phyloP scores from a whole-genome alignment of 148 eudicot genomes.

The Drosera capensis region DNA sequence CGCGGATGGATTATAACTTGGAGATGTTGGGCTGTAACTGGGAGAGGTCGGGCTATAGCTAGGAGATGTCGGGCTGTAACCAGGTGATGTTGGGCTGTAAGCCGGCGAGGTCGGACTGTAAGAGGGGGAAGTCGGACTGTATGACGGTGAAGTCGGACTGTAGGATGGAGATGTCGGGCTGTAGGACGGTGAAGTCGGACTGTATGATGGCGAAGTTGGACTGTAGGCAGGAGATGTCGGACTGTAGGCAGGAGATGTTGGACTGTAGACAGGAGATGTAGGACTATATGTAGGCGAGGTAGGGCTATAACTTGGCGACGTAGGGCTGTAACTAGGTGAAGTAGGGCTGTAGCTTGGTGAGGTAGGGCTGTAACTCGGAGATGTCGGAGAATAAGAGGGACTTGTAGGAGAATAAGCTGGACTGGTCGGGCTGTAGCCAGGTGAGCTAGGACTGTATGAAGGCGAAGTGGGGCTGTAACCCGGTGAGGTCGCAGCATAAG shows the following conservation, averaged over 20 bases:
- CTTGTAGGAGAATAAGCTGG: slow-evolving; percentile 25
- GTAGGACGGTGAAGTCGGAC: slow-evolving; percentile 32
- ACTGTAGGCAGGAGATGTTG: slow-evolving; percentile 25
- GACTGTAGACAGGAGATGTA: slow-evolving; percentile 29
- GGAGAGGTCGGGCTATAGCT: slow-evolving; percentile 32
- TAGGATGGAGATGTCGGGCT: slow-evolving; percentile 39
- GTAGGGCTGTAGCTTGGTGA: slow-evolving; percentile 31
- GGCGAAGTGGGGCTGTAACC: slow-evolving; percentile 33
- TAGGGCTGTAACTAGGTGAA: slow-evolving; percentile 32
- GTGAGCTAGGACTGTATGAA: slow-evolving; percentile 24
- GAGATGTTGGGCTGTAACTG: slow-evolving; percentile 28
- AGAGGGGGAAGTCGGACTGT: slow-evolving; percentile 34
- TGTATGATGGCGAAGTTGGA: slow-evolving; percentile 35
- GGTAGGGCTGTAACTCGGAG: slow-evolving; percentile 18
- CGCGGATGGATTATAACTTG: slow-evolving; percentile 36
- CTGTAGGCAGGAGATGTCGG: slow-evolving; percentile 40
- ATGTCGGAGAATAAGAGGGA: slow-evolving; percentile 24
- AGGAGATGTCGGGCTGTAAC: slow-evolving; percentile 26
- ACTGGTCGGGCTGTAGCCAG: slow-evolving; percentile 20
- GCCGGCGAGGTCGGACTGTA: slow-evolving; percentile 37
- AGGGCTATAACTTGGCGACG: slow-evolving; percentile 36
- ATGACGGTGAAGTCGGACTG: slow-evolving; percentile 29
- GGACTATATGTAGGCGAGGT: slow-evolving; percentile 33
- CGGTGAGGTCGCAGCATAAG: slow-evolving; percentile 23
- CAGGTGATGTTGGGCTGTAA: slow-evolving; percentile 30